A percentile compares a stretch with the other conserved stretches of the same genome.
Evolutionary conservation across 208 protist genomes (phyloP).

Genomic region (Wallacemonas sp.): DNA sequence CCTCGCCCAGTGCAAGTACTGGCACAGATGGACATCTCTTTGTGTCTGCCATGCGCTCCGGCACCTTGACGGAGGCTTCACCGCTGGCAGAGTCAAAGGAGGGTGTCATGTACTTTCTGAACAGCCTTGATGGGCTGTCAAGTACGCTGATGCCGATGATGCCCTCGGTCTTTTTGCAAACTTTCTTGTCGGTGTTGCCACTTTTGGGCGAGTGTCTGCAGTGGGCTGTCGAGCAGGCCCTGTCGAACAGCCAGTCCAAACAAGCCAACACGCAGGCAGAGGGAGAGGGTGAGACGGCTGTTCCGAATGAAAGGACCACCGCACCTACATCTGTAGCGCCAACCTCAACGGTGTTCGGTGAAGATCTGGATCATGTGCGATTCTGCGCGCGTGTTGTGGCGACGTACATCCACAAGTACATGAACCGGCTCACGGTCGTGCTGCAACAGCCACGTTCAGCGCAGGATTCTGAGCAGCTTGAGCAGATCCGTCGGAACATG

Average conservation of each 20-base stretch:
- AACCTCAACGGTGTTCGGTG: slow-evolving; percentile 53
- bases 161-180: slow-evolving; percentile 60
- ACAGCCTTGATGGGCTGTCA: slow-evolving; percentile 68
- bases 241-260: slow-evolving; percentile 3
- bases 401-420: slow-evolving; percentile 82
- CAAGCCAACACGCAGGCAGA: too few species aligned
- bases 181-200: slow-evolving; percentile 74
- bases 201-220: slow-evolving; percentile 67
- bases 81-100: slow-evolving; percentile 19
- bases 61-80: background rate
- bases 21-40: background rate
- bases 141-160: slow-evolving; percentile 72
- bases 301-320: background rate
- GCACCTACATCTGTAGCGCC: background rate
- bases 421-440: slow-evolving; percentile 28
- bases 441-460: slow-evolving; percentile 1
- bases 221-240: slow-evolving; percentile 70
- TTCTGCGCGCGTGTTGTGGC: slow-evolving; percentile 84
- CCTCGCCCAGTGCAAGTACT: too few species aligned
- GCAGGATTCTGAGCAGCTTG: background rate
- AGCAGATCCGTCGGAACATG: slow-evolving; percentile 27
- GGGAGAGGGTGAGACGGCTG: too few species aligned
- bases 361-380: slow-evolving; percentile 83
- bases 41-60: background rate
- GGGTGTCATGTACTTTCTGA: slow-evolving; percentile 71